Evolutionary conservation across 177 flowering plant genomes (phyloP).

Genomic region (Vitis hybrid): DNA sequence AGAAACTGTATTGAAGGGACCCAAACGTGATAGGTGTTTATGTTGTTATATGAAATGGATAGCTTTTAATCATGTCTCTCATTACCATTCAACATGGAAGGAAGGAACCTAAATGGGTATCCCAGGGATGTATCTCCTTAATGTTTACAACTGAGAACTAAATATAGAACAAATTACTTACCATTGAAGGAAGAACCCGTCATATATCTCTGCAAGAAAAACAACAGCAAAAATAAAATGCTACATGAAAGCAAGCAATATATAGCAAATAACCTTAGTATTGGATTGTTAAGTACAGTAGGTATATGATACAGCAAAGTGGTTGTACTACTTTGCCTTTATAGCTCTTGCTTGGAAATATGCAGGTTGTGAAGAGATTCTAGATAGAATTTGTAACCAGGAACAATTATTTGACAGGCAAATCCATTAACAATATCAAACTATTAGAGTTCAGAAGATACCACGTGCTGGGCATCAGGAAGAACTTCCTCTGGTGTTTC

Average conservation of each 20-base stretch:
- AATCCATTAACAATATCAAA: not conserved
- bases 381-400: not conserved
- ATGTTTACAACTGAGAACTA: not conserved
- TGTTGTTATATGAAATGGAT: no score
- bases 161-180: slow-evolving; percentile 12
- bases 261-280: not conserved
- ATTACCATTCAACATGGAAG: no score
- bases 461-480: slow-evolving; percentile 28
- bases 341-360: not conserved
- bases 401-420: not conserved
- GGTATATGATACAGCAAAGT: not conserved
- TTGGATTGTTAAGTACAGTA: not conserved
- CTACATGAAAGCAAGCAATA: slow-evolving; percentile 3
- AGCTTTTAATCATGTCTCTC: no score
- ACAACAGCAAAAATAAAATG: not conserved
- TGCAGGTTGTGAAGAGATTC: not conserved
- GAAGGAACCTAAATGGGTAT: no score
- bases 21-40: no score
- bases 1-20: no score
- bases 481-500: slow-evolving; percentile 24
- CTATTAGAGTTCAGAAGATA: slow-evolving; percentile 13
- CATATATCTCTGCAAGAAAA: slow-evolving; percentile 37
- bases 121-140: not conserved
- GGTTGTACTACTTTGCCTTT: not conserved
- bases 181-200: slow-evolving; percentile 43